Conservation (phyloP, 768 basidiomycete genomes). For the Lentinula sp. region DNA sequence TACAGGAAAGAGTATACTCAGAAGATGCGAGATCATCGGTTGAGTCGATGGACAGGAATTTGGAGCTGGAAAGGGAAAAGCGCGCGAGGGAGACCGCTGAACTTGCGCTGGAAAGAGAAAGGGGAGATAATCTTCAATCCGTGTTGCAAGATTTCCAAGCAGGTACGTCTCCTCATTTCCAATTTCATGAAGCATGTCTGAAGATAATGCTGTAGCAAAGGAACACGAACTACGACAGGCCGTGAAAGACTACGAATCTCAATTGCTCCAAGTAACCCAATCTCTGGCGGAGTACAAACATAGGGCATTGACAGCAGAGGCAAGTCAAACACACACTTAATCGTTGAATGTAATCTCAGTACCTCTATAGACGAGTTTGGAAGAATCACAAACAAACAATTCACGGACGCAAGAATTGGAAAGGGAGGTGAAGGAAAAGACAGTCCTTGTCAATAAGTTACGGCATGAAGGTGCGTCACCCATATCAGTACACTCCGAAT, state of each 20-base stretch:
- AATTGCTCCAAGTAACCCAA: conserved; percentile 61
- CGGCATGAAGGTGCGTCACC: conserved; percentile 77
- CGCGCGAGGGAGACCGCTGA: conserved; percentile 49
- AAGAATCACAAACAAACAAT: conserved; percentile 64
- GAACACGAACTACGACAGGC: conserved; percentile 87
- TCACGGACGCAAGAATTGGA: conserved; percentile 69
- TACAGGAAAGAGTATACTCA: conserved; percentile 59
- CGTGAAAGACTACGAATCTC: conserved; percentile 74
- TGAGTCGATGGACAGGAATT: conserved; percentile 52
- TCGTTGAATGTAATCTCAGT: conserved; percentile 1
- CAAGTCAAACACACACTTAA: conserved; percentile 21
- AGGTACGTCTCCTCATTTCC: conserved; percentile 41
- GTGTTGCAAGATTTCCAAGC: conserved; percentile 95
- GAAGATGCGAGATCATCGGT: conserved; percentile 64
- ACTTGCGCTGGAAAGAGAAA: conserved; percentile 66
- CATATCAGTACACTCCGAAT: neutral
- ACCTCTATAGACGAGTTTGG: conserved; percentile 56
- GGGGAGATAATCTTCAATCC: conserved; percentile 78
- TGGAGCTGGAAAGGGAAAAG: conserved; percentile 60
- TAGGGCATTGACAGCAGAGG: conserved; percentile 85
- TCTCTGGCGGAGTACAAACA: conserved; percentile 88
- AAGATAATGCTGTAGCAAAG: conserved; percentile 50
- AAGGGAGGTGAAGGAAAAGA: conserved; percentile 94
- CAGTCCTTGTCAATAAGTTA: conserved; percentile 87
- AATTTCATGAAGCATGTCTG: conserved; percentile 5